These are phyloP conservation scores for Aspergillus nidulans DNA, from an alignment of 495 filamentous ascomycete genomes.

Conservation along the genomic window DNA sequence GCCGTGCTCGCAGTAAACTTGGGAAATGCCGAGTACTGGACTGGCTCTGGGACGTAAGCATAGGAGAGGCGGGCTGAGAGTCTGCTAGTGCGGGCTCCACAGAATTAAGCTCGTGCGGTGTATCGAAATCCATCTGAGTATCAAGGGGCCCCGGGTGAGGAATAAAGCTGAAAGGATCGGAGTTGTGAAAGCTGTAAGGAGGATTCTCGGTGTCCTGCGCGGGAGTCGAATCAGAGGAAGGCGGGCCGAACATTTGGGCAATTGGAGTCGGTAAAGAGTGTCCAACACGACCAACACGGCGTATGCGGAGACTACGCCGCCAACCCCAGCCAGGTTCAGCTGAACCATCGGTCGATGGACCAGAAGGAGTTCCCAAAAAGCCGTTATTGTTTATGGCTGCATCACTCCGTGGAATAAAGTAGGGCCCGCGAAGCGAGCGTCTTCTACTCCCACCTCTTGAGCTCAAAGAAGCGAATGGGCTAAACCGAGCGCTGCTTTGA, in stretches of 20 bases:
- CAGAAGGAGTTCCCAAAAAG: slow-evolving; percentile 21
- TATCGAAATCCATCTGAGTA: slow-evolving; percentile 38
- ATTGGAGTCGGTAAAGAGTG: slow-evolving; percentile 43
- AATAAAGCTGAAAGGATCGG: slow-evolving; percentile 24
- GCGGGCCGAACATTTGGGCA: slow-evolving; percentile 43
- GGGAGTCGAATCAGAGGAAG: slow-evolving; percentile 18
- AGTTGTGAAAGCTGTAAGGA: slow-evolving; percentile 18
- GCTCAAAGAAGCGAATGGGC: slow-evolving; percentile 38
- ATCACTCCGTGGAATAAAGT: slow-evolving; percentile 37
- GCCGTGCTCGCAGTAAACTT: slow-evolving; percentile 42
- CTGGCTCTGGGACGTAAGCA: slow-evolving; percentile 22
- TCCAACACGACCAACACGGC: slow-evolving; percentile 41
- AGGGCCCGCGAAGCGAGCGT: slow-evolving; percentile 34
- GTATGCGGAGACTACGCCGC: slow-evolving; percentile 41
- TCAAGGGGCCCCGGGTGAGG: slow-evolving; percentile 39
- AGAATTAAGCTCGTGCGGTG: slow-evolving; percentile 42
- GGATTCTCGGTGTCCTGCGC: slow-evolving; percentile 14
- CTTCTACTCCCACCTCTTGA: slow-evolving; percentile 38
- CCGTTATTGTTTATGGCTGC: slow-evolving; percentile 22
- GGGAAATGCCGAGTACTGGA: slow-evolving; percentile 37
- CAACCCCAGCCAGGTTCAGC: slow-evolving; percentile 35
- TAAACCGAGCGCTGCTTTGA: slow-evolving; percentile 38
- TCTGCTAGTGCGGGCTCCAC: slow-evolving; percentile 30
- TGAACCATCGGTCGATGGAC: slow-evolving; percentile 19
- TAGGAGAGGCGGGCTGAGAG: slow-evolving; percentile 22